A percentile compares a stretch with the other conserved stretches of the same genome.
Evolutionary conservation across 2,329 filamentous ascomycete species (phyloP).

Genomic region (Neopestalotiopsis sp.): DNA sequence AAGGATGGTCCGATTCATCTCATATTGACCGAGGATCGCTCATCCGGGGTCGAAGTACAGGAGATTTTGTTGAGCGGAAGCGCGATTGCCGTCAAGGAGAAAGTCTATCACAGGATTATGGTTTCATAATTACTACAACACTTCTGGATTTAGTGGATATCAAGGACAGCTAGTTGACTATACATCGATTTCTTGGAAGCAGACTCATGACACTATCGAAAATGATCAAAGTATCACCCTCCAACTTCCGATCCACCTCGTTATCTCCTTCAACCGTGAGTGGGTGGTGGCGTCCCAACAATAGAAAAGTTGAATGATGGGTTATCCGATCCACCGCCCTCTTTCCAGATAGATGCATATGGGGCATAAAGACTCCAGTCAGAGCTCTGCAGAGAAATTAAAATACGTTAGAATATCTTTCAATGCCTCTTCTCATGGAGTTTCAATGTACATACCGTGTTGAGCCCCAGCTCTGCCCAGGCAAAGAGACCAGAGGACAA

Average conservation of each 20-base stretch:
- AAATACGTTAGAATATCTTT: neutral
- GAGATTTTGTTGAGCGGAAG: neutral
- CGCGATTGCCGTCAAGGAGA: neutral
- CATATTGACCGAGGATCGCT: neutral
- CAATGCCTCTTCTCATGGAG: neutral
- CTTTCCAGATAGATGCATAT: constrained; percentile 33
- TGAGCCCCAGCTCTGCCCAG: constrained; percentile 35
- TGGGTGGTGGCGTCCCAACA: constrained; percentile 30
- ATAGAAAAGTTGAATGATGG: constrained; percentile 32
- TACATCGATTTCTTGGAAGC: too few species aligned
- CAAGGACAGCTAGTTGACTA: too few species aligned
- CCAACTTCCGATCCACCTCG: too few species aligned
- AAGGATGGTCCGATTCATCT: constrained; percentile 1
- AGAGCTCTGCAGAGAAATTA: constrained; percentile 13
- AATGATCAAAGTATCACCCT: too few species aligned
- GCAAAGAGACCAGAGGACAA: constrained; percentile 31
- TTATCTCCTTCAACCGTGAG: constrained; percentile 27
- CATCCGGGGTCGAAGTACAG: neutral
- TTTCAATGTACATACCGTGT: constrained; percentile 24
- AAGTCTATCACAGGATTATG: neutral
- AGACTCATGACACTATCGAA: too few species aligned
- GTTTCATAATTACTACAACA: neutral
- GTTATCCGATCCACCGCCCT: constrained; percentile 35
- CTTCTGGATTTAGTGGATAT: neutral
- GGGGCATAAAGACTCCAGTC: constrained; percentile 35